phyloP scores from a whole-genome alignment of 768 basidiomycete genomes.

The Punctularia strigosozonata region DNA sequence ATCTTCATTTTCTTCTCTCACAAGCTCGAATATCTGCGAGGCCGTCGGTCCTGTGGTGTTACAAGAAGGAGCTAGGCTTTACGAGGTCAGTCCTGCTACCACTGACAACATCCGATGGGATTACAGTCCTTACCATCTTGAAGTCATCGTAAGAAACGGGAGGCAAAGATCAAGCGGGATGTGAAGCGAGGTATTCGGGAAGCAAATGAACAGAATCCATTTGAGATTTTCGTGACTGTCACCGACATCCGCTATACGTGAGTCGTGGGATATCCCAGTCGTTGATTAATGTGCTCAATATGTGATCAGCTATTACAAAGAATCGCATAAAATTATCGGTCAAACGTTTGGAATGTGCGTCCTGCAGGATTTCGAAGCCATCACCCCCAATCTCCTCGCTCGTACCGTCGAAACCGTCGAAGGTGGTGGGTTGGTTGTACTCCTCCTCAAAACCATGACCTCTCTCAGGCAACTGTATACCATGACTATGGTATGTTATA shows the following conservation, averaged over 20 bases:
- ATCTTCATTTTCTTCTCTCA: constrained; percentile 89
- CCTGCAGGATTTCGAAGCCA: constrained; percentile 94
- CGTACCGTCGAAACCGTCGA: constrained; percentile 97
- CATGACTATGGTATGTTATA: constrained; percentile 56
- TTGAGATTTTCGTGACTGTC: constrained; percentile 97
- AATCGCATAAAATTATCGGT: constrained; percentile 92
- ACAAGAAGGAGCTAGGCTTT: constrained; percentile 97
- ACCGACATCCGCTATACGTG: constrained; percentile 97
- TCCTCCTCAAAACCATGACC: constrained; percentile 91
- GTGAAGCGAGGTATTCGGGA: constrained; percentile 91
- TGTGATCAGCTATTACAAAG: constrained; percentile 72
- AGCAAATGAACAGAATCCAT: constrained; percentile 90
- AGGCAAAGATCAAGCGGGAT: constrained; percentile 93
- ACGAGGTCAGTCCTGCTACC: constrained; percentile 51
- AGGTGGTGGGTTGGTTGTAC: constrained; percentile 81
- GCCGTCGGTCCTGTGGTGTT: constrained; percentile 94
- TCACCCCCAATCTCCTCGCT: constrained; percentile 94
- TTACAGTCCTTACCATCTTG: neutral
- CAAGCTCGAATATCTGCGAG: constrained; percentile 84
- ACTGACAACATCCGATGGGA: neutral
- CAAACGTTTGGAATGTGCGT: constrained; percentile 97
- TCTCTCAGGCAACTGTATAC: constrained; percentile 86
- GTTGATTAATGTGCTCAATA: neutral
- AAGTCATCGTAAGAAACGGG: constrained; percentile 93
- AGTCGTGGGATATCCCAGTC: constrained; percentile 17